phyloP scores from a whole-genome alignment of 441 rosid genomes.

The Aleurites moluccanus region DNA sequence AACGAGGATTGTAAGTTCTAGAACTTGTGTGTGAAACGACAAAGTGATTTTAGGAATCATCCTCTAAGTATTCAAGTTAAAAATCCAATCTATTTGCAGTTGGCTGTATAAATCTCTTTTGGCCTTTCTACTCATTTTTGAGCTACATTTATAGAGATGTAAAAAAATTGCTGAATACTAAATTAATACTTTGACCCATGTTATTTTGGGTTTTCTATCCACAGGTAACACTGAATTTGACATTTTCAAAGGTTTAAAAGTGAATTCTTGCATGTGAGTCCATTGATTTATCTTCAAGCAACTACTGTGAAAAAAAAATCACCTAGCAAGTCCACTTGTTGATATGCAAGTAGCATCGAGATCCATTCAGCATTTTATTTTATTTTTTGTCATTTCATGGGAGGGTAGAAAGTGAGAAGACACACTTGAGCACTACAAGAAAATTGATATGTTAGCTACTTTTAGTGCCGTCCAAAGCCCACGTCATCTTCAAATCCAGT shows the following conservation, averaged over 20 bases:
- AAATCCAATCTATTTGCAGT: neutral
- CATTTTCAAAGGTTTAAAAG: neutral
- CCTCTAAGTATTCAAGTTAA: neutral
- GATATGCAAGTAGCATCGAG: neutral
- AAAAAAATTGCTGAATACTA: neutral
- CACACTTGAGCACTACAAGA: slow-evolving; percentile 15
- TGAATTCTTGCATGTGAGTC: neutral
- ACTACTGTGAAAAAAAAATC: too few species aligned
- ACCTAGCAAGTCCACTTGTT: neutral
- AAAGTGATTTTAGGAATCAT: neutral
- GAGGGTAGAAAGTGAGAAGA: slow-evolving; percentile 25
- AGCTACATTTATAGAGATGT: neutral
- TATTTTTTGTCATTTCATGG: slow-evolving; percentile 1
- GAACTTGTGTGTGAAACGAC: neutral
- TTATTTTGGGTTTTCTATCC: too few species aligned
- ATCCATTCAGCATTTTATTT: slow-evolving; percentile 2
- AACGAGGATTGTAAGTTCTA: neutral
- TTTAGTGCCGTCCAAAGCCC: slow-evolving; percentile 15
- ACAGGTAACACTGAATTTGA: neutral
- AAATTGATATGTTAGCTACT: slow-evolving; percentile 31
- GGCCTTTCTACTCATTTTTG: neutral
- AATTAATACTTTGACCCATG: too few species aligned
- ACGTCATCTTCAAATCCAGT: slow-evolving; percentile 23
- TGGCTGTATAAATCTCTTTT: neutral
- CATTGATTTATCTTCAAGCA: neutral